Evolutionary conservation across 805 yeast genomes (phyloP), one percentile per base, ranked within the genome.

Genomic region (Kodamaea fukazawae): DNA sequence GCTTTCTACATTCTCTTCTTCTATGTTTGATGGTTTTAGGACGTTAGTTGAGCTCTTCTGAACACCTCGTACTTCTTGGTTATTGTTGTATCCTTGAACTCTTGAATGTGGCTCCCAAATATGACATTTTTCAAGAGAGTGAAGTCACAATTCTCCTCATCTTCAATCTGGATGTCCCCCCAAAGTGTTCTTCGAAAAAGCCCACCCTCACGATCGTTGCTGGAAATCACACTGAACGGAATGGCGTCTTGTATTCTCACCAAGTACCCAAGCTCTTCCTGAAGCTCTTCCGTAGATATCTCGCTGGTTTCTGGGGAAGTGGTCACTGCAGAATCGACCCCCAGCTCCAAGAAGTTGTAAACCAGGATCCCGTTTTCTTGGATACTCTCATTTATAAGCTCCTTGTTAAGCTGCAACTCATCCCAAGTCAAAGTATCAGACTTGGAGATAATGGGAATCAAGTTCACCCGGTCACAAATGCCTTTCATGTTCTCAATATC

Each of bases 371-470:
- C 68, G 49, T 86, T 76, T 11, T 67, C 73, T 20, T 60, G 65
- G 35, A 86, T 65, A 10, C 73, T 70, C 36, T 63, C 63, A 46
- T 71, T 75, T 37, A 83, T 70, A 49, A 73, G 61, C 29, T 55
- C 60, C 62, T 83, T 86, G 58, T 80, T 78, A 12, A 64, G 57
- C 7, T 44, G 49, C 49, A 83, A 50, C 54, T 86, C 95, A 4
- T 61, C 66, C 13, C 58, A 55, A 6, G 87, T 79, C 43, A 83
- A 73, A 0, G 83, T 79, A 60, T 89, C 96, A 4, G 91, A 84
- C 58, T 87, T 86, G 18, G 88, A 76, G 51, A 88, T 75, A 3
- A 89, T 78, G 1, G 96, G 96, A 45, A 89, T 78, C 46, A 90
- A 71, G 54, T 87, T 89, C 30, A 84, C 90, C 40, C 91, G 73